Evolutionary conservation across 2,329 filamentous ascomycete species (phyloP).

Genomic region (Curvularia lunata): DNA sequence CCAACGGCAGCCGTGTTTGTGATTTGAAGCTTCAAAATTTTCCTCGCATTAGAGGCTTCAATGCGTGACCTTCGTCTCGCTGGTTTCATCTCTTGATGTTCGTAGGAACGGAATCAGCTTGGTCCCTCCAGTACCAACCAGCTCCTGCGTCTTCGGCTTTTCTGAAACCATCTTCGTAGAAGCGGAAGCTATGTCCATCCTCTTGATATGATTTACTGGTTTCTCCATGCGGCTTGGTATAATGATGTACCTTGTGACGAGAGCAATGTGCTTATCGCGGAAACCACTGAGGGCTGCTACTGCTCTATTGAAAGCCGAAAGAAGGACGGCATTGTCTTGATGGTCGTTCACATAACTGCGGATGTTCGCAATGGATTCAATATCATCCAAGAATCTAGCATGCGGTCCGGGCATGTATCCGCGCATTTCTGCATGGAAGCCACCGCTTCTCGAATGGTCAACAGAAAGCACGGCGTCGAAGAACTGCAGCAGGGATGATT

Average conservation of each 20-base stretch:
- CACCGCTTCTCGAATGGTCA: slow-evolving; percentile 52
- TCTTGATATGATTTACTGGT: slow-evolving; percentile 27
- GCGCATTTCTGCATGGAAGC: slow-evolving; percentile 56
- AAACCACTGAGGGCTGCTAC: slow-evolving; percentile 55
- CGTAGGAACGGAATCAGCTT: slow-evolving; percentile 61
- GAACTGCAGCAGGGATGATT: slow-evolving; percentile 62
- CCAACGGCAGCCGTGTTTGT: not conserved
- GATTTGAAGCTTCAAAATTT: not conserved
- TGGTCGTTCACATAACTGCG: slow-evolving; percentile 52
- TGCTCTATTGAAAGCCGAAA: slow-evolving; percentile 55
- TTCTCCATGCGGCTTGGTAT: slow-evolving; percentile 47
- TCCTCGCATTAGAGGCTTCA: not conserved
- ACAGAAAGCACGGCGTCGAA: slow-evolving; percentile 61
- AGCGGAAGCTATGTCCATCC: slow-evolving; percentile 55
- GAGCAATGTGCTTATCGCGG: slow-evolving; percentile 59
- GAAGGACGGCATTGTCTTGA: slow-evolving; percentile 43
- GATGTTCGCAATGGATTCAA: slow-evolving; percentile 55
- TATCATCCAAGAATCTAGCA: slow-evolving; percentile 56
- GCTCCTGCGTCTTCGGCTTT: slow-evolving; percentile 44
- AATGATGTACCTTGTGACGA: slow-evolving; percentile 62
- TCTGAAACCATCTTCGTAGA: slow-evolving; percentile 49
- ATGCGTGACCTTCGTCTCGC: slow-evolving; percentile 43
- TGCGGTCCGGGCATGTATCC: slow-evolving; percentile 63
- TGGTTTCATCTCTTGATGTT: slow-evolving; percentile 60
- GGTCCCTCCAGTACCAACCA: slow-evolving; percentile 61